Percentiles rank a stretch among this genome's conserved stretches.
Conservation (phyloP, 305 asterid genomes). For the Withania somnifera region DNA sequence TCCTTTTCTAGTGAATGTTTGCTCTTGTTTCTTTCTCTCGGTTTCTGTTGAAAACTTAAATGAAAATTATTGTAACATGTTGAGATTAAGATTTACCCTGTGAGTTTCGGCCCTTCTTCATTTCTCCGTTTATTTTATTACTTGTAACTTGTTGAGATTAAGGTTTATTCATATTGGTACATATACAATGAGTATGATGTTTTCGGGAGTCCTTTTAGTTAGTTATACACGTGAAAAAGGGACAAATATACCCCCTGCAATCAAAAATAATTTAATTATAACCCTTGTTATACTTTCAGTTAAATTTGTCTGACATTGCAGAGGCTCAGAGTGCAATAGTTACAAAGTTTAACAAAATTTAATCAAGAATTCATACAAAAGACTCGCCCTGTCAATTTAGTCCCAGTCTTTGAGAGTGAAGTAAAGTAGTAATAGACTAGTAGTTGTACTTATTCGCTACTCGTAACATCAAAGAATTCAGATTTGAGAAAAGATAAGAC, state of each 20-base stretch:
- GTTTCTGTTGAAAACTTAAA: conserved; percentile 19
- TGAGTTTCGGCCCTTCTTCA: conserved; percentile 6
- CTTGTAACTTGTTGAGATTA: neutral
- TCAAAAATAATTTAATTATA: too few relatives aligned
- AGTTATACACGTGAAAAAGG: too few relatives aligned
- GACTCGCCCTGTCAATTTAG: neutral
- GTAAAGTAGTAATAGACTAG: neutral
- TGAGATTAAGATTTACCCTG: neutral
- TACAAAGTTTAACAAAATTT: neutral
- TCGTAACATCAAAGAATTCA: neutral
- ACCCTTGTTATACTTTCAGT: too few relatives aligned
- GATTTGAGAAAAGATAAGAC: neutral
- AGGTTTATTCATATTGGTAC: neutral
- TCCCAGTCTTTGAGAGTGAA: neutral
- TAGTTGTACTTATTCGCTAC: neutral
- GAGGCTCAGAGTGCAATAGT: neutral
- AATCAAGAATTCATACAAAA: neutral
- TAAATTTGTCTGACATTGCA: neutral
- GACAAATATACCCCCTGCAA: too few relatives aligned
- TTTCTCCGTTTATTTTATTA: neutral
- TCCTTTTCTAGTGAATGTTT: neutral
- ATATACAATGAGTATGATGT: neutral
- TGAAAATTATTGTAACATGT: neutral
- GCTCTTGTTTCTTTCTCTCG: conserved; percentile 17
- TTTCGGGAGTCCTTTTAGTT: too few relatives aligned